Base-by-base conservation (phyloP, 805 yeast species). In the Ogataea parapolymorpha region DNA sequence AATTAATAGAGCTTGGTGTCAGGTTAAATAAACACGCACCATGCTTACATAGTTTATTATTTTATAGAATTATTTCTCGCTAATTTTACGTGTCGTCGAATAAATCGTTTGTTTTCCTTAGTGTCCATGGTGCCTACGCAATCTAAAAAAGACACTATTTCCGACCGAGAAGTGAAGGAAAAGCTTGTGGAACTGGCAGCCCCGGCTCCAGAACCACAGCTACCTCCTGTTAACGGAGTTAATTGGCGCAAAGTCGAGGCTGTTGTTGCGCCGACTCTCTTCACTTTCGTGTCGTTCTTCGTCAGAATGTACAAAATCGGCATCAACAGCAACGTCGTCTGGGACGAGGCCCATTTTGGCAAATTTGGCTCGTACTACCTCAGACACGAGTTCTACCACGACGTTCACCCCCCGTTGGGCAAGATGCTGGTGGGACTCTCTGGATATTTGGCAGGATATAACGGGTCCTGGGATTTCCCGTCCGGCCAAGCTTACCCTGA, bases 271-370 rank as follows among this genome's bases (percentile, higher is more conserved):
- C 75, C 89, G n/a, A 52, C 83, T 3, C 34, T 80, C 16, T 73
- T 90, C 56, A 89, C 96, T 1, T 44, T 74, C 2, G 49, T 82
- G 14, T 80, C 93, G 8, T 84, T 90, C 54, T 74, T 73, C 47
- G 74, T 87, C 30, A 77, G 98, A 53, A 77, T 89, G 62, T 81
- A 85, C 67, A 70, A 74, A 47, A 83, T 91, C 51, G 84, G 85
- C 40, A 70, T 74, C 42, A 85, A 87, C 46, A 71, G 75, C 42
- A 71, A 75, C 41, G 97, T 93, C 23, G 93, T 93, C 17, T 90
- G 97, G 97, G 97, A 89, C 66, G 97, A 89, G 62, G 97, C 96
- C 29, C 96, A 90, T 68, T 91, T 91, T 63, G 95, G 93, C 31
- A 84, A 83, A 59, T 85, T 85, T 59, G 95, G 95, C 32, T 81